phyloP scores from a whole-genome alignment of 371 early-diverging fungal species.

The Circinella umbellata region DNA sequence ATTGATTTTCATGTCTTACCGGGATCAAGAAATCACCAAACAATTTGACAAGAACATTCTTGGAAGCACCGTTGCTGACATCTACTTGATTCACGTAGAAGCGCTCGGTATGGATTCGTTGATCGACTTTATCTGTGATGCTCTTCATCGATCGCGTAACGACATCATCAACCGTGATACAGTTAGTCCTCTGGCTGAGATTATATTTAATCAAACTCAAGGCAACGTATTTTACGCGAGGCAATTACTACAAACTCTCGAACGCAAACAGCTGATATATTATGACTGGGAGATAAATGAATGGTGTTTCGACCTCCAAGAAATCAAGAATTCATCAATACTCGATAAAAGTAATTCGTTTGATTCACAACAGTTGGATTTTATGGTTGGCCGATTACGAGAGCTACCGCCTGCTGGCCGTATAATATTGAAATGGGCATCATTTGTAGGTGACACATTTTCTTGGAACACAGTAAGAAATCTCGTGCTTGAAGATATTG shows the following conservation, averaged over 20 bases:
- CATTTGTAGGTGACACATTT: slow-evolving; percentile 49
- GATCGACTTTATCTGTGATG: slow-evolving; percentile 38
- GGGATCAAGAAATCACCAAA: slow-evolving; percentile 40
- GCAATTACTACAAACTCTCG: slow-evolving; percentile 41
- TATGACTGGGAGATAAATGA: slow-evolving; percentile 53
- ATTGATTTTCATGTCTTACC: slow-evolving; percentile 39
- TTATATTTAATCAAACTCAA: slow-evolving; percentile 37
- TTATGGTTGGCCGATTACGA: slow-evolving; percentile 32
- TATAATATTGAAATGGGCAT: slow-evolving; percentile 44
- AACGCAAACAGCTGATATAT: slow-evolving; percentile 47
- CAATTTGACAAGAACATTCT: slow-evolving; percentile 23
- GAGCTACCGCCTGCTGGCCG: slow-evolving; percentile 46
- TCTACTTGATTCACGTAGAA: slow-evolving; percentile 32
- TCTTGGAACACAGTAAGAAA: slow-evolving; percentile 49
- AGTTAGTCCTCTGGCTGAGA: slow-evolving; percentile 33
- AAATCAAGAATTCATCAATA: slow-evolving; percentile 27
- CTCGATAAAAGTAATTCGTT: slow-evolving; percentile 20
- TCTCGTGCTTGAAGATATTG: slow-evolving; percentile 27
- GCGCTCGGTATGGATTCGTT: slow-evolving; percentile 40
- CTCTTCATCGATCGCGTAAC: slow-evolving; percentile 36
- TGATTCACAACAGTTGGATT: slow-evolving; percentile 33
- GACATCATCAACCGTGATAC: slow-evolving; percentile 20
- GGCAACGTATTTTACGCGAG: slow-evolving; percentile 49
- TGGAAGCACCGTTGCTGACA: slow-evolving; percentile 25
- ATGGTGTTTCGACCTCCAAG: slow-evolving; percentile 44